Conservation (phyloP, 1,284 basidiomycete species). For the Leccinum fallax region DNA sequence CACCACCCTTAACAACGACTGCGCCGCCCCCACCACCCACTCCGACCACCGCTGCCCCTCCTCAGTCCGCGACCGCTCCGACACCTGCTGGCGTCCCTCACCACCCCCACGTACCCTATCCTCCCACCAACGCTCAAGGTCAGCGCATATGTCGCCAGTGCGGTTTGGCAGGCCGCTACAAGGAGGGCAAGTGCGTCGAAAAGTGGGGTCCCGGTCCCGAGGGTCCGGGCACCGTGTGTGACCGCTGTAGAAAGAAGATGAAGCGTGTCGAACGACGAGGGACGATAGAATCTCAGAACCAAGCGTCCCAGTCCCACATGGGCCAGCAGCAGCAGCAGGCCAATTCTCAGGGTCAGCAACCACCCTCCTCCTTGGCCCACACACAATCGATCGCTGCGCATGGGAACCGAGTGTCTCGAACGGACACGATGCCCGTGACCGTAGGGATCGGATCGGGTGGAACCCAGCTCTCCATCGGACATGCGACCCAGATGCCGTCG, state of each 20-base stretch:
- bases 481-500: conserved; percentile 22
- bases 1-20: conserved; percentile 20
- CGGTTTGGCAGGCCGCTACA: conserved; percentile 68
- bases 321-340: conserved; percentile 5
- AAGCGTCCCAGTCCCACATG: conserved; percentile 21
- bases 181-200: conserved; percentile 83
- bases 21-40: conserved; percentile 19
- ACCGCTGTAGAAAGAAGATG: conserved; percentile 85
- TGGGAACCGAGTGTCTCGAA: conserved; percentile 26
- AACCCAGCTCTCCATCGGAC: conserved; percentile 30
- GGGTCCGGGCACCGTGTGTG: conserved; percentile 82
- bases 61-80: conserved; percentile 10
- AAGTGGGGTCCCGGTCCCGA: conserved; percentile 86
- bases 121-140: conserved; percentile 58
- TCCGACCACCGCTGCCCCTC: conserved; percentile 16
- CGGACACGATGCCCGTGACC: conserved; percentile 32
- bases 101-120: conserved; percentile 22
- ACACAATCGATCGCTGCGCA: conserved; percentile 25
- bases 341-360: conserved; percentile 5
- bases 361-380: conserved; percentile 15
- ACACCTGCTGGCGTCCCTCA: neutral
- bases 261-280: conserved; percentile 78
- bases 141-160: conserved; percentile 78
- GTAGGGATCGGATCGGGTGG: conserved; percentile 28
- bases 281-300: conserved; percentile 45